Conservation (phyloP, 495 filamentous ascomycete genomes). For the Penicillium subrubescens region DNA sequence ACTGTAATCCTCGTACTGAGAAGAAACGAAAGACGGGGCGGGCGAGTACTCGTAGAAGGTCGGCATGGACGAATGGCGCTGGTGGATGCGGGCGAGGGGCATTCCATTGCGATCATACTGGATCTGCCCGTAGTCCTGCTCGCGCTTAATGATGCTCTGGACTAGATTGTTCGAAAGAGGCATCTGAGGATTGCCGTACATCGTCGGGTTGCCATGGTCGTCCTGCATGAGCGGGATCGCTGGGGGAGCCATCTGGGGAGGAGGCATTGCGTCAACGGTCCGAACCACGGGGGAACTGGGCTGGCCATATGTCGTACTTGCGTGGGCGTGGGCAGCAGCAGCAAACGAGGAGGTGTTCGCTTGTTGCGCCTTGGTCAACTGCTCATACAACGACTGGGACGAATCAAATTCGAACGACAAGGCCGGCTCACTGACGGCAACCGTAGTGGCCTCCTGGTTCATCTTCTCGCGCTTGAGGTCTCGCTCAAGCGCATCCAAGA, state of each 20-base stretch:
- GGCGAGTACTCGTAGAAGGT: conserved; percentile 98
- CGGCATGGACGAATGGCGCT: conserved; percentile 95
- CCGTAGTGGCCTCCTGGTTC: conserved; percentile 95
- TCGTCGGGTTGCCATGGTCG: conserved; percentile 74
- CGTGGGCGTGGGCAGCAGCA: conserved; percentile 82
- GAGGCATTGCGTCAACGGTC: conserved; percentile 85
- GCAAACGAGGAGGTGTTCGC: conserved; percentile 95
- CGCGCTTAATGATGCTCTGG: conserved; percentile 76
- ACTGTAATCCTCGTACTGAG: conserved; percentile 96
- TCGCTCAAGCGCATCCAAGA: conserved; percentile 94
- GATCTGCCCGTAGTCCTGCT: conserved; percentile 71
- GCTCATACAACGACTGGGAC: conserved; percentile 97
- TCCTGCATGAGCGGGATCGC: conserved; percentile 78
- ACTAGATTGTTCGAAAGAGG: conserved; percentile 61
- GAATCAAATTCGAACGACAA: conserved; percentile 99
- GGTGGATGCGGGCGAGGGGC: conserved; percentile 75
- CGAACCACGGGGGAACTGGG: conserved; percentile 84
- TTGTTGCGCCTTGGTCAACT: conserved; percentile 99
- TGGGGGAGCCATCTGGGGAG: conserved; percentile 70
- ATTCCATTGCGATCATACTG: conserved; percentile 93
- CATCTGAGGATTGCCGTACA: conserved; percentile 63
- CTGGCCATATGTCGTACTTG: conserved; percentile 75
- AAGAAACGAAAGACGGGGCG: conserved; percentile 95
- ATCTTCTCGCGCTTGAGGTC: conserved; percentile 99
- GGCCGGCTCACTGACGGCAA: conserved; percentile 94